Evolutionary conservation across 2,329 filamentous ascomycete genomes (phyloP), one percentile per base, ranked within the genome.

Genomic region (Xylariaceae sp.): DNA sequence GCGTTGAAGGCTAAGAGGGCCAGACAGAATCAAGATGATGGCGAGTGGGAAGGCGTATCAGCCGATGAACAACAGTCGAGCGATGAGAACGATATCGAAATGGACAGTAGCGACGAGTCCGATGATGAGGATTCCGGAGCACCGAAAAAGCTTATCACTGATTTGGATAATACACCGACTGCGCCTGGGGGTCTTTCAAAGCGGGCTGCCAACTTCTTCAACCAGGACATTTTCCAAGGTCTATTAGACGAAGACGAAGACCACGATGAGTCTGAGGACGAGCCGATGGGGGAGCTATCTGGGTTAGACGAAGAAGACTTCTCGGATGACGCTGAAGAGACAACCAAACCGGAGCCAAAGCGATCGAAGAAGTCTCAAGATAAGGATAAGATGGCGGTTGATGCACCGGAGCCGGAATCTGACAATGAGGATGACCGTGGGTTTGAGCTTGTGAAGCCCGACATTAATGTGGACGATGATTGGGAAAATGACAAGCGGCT

Each of bases 1-100:
- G 97, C 96, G 63, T 86, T 87, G 58, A 82, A 88, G 31, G 89
- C 91, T 3, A 98, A 97, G 71, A 89, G 89, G 60, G 85, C 88
- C 6, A 80, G 90, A 40, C 82, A 87, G 59, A 81, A 89, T 57
- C 81, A 86, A 48, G 81, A 86, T 39, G 88, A 94, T 44, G 89
- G 88, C 12, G 90, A 95, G 59, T 98, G 90, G 84, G 87, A 94
- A 53, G 93, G 93, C 1, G 81, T 97, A 45, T 94, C 87, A 17
- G 79, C 74, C 9, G 78, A 77, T 34, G 78, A 79, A 42, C 67
- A 76, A n/a, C 66, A 67, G 19, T 73, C 72, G 13, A 79, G 75
- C 47, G 79, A 83, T 40, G 76, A 79, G 31, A 74, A 71, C n/a
- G 67, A 74, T 36, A 38, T 50, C 16, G 78, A 85, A 34, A 73